Evolutionary conservation across 768 basidiomycete species (phyloP), one percentile per base, ranked within the genome.

Genomic region (Austroboletus eburneus): DNA sequence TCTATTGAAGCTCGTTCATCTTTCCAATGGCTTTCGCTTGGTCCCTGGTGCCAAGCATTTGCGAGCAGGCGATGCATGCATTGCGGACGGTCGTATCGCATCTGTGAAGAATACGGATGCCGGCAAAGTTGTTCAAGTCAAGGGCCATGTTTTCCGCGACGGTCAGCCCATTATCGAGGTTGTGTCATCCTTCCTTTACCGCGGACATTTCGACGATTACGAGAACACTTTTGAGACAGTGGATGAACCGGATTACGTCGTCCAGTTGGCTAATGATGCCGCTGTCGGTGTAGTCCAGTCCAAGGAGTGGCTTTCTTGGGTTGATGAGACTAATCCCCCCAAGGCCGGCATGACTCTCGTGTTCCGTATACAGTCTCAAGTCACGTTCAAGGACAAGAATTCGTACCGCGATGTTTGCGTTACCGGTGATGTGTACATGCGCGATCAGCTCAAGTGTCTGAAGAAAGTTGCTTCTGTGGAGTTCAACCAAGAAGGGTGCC

Each of bases 241-340:
- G 36, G 85, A 92, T 51, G 93, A 96, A 64, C 83, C 87, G 0
- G 91, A 94, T 55, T 96, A 95, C 66, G 64, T 82, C 23, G 85
- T 99, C 16, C 74, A 83, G 29, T 61, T 96, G 49, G 71, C 75
- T 27, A 83, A 76, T 5, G 85, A 91, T 53, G 87, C 91, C 3
- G 79, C 77, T 25, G 84, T 97, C 53, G 94, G 91, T 34, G 91
- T 98, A 16, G 73, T 99, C 6, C 82, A 87, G 62, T 91, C 90
- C 38, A 99, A 99, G 73, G 89, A 95, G 63, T 99, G 96, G 96
- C 93, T 98, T 69, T 83, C 85, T 41, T 98, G 94, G 95, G 84
- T 87, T 42, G 85, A 95, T 58, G 82, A 89, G 36, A 72, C 80
- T 6, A 77, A 77, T 46, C 86, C 91, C 21, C 81, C 94, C 40